Evolutionary conservation across 1,139 yeast genomes (phyloP).

Genomic region (Geotrichum klebahnii): DNA sequence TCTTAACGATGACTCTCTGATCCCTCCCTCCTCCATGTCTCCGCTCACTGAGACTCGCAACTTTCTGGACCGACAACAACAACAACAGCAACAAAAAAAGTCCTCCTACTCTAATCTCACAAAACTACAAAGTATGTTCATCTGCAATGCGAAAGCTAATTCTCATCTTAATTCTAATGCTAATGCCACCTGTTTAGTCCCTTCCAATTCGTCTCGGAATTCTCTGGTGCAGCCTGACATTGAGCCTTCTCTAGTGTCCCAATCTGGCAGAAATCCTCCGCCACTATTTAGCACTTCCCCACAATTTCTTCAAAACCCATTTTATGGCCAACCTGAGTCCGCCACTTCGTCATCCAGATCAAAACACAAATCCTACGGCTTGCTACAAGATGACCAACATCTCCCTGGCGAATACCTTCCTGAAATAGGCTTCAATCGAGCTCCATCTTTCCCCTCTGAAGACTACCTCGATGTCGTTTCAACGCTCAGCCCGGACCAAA

Average conservation of each 20-base stretch:
- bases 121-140: slow-evolving; percentile 9
- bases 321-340: too few species aligned
- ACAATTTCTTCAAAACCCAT: not conserved
- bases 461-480: slow-evolving; percentile 10
- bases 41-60: slow-evolving; percentile 8
- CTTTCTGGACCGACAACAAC: not conserved
- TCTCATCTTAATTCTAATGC: not conserved
- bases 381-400: not conserved
- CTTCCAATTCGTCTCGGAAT: not conserved
- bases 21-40: slow-evolving; percentile 17
- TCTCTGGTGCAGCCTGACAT: too few species aligned
- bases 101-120: slow-evolving; percentile 3
- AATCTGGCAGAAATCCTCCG: slow-evolving; percentile 8
- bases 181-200: not conserved
- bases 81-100: slow-evolving; percentile 1
- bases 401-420: slow-evolving; percentile 19
- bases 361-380: slow-evolving; percentile 9
- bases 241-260: slow-evolving; percentile 1
- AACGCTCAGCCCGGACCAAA: slow-evolving; percentile 15
- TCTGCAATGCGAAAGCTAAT: too few species aligned
- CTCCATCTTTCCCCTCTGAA: slow-evolving; percentile 10
- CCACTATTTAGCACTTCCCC: too few species aligned
- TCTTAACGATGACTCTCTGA: slow-evolving; percentile 15
- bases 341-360: too few species aligned
- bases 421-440: too few species aligned